phyloP scores from a whole-genome alignment of 805 yeast genomes.

The Teunomyces pallodes region DNA sequence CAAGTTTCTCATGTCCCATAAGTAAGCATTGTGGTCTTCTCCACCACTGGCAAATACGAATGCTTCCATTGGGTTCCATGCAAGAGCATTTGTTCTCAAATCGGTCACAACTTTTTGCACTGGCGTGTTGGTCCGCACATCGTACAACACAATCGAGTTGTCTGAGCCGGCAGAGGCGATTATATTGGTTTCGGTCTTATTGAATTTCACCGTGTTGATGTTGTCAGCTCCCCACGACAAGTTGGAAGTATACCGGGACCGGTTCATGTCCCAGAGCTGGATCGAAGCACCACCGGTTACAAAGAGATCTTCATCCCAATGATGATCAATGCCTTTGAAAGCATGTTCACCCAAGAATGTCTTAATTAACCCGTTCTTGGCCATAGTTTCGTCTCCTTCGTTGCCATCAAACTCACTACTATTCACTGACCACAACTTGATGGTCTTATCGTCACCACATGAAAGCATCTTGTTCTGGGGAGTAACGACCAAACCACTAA shows the following conservation, averaged over 20 bases:
- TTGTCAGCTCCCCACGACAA: slow-evolving; percentile 98
- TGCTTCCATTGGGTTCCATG: slow-evolving; percentile 99
- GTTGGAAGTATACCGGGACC: slow-evolving; percentile 74
- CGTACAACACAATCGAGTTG: slow-evolving; percentile 86
- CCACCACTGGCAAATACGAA: slow-evolving; percentile 86
- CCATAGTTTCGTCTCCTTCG: slow-evolving; percentile 28
- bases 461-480: slow-evolving; percentile 62
- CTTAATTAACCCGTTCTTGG: slow-evolving; percentile 59
- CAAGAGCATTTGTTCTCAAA: slow-evolving; percentile 78
- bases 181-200: slow-evolving; percentile 84
- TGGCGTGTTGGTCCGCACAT: slow-evolving; percentile 85
- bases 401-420: slow-evolving; percentile 48
- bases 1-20: slow-evolving; percentile 96
- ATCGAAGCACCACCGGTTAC: slow-evolving; percentile 91
- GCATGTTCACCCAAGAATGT: slow-evolving; percentile 84
- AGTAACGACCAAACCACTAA: slow-evolving; percentile 76
- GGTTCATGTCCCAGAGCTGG: slow-evolving; percentile 86
- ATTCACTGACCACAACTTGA: slow-evolving; percentile 84
- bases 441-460: slow-evolving; percentile 87
- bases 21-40: slow-evolving; percentile 92
- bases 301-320: slow-evolving; percentile 65
- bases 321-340: slow-evolving; percentile 84
- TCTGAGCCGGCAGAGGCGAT: slow-evolving; percentile 85
- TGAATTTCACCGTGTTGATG: slow-evolving; percentile 76
- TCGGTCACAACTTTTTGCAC: slow-evolving; percentile 84